phyloP scores from a whole-genome alignment of 495 filamentous ascomycete species.

The Penicillium angulare region DNA sequence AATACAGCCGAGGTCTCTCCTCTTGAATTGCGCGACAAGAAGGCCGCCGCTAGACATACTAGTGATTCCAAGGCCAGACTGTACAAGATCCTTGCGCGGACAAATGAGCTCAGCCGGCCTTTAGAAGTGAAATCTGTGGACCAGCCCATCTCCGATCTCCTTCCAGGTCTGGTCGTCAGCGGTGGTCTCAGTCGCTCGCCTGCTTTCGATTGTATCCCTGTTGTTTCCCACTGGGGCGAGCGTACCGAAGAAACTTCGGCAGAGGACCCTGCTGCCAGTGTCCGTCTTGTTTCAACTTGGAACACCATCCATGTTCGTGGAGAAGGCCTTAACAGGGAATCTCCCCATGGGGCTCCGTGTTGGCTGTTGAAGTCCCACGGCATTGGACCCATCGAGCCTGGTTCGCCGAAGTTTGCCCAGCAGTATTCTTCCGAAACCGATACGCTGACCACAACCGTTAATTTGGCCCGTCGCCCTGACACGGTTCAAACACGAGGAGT shows the following conservation, averaged over 20 bases:
- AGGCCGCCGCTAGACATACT: slow-evolving; percentile 6
- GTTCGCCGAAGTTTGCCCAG: slow-evolving; percentile 1
- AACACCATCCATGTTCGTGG: slow-evolving; percentile 9
- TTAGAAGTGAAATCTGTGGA: slow-evolving; percentile 2
- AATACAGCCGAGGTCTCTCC: slow-evolving; percentile 11
- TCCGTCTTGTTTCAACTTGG: slow-evolving; percentile 8
- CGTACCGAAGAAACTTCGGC: slow-evolving; percentile 6
- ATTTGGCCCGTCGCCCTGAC: slow-evolving; percentile 6
- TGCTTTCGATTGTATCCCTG: slow-evolving; percentile 10
- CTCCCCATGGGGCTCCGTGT: slow-evolving; percentile 6
- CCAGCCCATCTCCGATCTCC: slow-evolving; percentile 10
- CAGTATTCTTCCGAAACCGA: slow-evolving; percentile 4
- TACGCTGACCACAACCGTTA: slow-evolving; percentile 7
- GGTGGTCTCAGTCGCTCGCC: slow-evolving; percentile 13
- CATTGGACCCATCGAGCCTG: slow-evolving; percentile 1
- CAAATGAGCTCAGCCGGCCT: slow-evolving; percentile 9
- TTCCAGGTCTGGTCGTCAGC: slow-evolving; percentile 6
- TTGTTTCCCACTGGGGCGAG: slow-evolving; percentile 10
- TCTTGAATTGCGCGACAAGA: slow-evolving; percentile 11
- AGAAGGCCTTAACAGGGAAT: slow-evolving; percentile 2
- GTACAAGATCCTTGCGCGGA: slow-evolving; percentile 10
- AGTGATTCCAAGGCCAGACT: slow-evolving; percentile 2
- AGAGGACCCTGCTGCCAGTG: slow-evolving; percentile 5
- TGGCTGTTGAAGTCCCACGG: slow-evolving; percentile 8
- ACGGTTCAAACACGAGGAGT: slow-evolving; percentile 2